These are phyloP conservation scores for Exsudoporus frostii DNA, from an alignment of 768 basidiomycete species.

Conservation along the genomic window DNA sequence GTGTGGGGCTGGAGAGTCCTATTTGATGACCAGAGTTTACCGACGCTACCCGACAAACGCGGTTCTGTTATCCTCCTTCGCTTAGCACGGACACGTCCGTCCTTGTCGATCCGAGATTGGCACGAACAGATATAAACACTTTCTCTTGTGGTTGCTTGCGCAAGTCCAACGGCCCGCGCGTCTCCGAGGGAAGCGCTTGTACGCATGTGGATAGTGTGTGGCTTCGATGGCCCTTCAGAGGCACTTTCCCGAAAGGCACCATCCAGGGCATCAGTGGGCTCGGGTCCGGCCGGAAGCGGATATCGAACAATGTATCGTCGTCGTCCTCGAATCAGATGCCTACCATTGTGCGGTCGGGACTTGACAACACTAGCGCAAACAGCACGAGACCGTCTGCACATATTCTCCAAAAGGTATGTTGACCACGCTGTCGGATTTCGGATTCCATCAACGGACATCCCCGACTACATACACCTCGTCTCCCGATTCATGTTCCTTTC, in stretches of 20 bases:
- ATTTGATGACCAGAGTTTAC: not conserved
- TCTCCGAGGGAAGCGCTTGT: not conserved
- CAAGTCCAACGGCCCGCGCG: not conserved
- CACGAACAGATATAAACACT: not conserved
- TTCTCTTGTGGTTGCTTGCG: not conserved
- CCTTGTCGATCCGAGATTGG: not conserved
- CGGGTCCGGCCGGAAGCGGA: not conserved
- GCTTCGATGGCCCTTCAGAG: not conserved
- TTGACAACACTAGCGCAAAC: not conserved
- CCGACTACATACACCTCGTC: not conserved
- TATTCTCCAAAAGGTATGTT: not conserved
- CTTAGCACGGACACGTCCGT: not conserved
- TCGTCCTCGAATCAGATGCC: not conserved
- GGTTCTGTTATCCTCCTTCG: not conserved
- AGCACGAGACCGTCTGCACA: no score
- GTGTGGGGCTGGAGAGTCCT: not conserved
- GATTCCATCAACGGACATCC: not conserved
- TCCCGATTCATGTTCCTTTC: not conserved
- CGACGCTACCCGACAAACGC: not conserved
- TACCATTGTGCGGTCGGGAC: not conserved
- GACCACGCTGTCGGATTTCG: not conserved
- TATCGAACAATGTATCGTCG: not conserved
- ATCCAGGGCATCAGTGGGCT: not conserved
- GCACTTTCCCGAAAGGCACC: not conserved
- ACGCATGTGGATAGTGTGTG: not conserved